A percentile compares a stretch with the other conserved stretches of the same genome.
These are phyloP conservation scores for Colletotrichum falcatum DNA, from an alignment of 2,329 filamentous ascomycete species.

Conservation along the genomic window DNA sequence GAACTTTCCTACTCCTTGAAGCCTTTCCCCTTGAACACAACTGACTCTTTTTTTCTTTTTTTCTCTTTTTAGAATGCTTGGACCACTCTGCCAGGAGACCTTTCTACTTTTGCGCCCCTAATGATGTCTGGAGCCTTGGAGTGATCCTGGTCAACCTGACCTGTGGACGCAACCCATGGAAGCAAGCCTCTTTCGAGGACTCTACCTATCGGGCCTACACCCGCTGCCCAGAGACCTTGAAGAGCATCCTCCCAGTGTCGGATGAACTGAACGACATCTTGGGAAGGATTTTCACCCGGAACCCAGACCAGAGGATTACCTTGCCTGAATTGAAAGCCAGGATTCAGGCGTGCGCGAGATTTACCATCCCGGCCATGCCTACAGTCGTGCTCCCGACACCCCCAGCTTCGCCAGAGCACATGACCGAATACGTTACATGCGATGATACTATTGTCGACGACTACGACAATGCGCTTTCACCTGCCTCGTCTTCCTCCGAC, in stretches of 20 bases:
- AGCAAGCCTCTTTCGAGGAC: conserved; percentile 92
- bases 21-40: conserved; percentile 41
- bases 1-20: conserved; percentile 44
- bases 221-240: conserved; percentile 86
- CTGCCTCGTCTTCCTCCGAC: conserved; percentile 55
- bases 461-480: conserved; percentile 61
- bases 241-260: conserved; percentile 91
- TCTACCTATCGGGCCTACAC: conserved; percentile 94
- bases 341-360: conserved; percentile 80
- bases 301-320: conserved; percentile 85
- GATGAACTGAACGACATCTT: conserved; percentile 90
- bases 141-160: conserved; percentile 98
- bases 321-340: conserved; percentile 81
- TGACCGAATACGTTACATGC: conserved; percentile 59
- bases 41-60: conserved; percentile 48
- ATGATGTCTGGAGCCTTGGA: conserved; percentile 98
- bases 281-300: conserved; percentile 86
- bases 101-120: conserved; percentile 91
- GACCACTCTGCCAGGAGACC: conserved; percentile 80
- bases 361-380: conserved; percentile 67
- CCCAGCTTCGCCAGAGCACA: conserved; percentile 56
- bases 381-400: conserved; percentile 53
- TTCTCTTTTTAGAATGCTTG: conserved; percentile 78
- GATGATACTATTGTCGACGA: conserved; percentile 60
- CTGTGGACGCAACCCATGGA: conserved; percentile 99